phyloP scores from a whole-genome alignment of 208 protist genomes.

The Crithidia acanthocephali region DNA sequence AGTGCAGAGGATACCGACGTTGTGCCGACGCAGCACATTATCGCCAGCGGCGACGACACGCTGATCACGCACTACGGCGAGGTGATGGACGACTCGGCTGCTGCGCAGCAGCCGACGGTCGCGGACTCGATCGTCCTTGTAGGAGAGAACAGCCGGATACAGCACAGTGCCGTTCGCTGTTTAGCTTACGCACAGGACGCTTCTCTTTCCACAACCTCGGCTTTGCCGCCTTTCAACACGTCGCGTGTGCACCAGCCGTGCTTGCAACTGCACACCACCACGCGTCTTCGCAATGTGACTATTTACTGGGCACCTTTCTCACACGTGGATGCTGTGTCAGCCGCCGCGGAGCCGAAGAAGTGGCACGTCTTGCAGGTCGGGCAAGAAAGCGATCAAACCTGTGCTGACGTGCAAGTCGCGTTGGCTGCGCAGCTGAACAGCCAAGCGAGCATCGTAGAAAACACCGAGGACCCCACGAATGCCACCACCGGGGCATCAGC shows the following conservation, averaged over 20 bases:
- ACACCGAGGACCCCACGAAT: not conserved
- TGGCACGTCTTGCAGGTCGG: constrained; percentile 5
- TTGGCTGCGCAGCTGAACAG: not conserved
- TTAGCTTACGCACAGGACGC: not conserved
- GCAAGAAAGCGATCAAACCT: not conserved
- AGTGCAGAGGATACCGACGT: not conserved
- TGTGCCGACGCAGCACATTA: constrained; percentile 10
- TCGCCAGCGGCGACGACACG: constrained; percentile 29
- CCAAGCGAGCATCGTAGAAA: not conserved
- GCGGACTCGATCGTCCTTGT: constrained; percentile 21
- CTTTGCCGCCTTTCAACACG: not conserved
- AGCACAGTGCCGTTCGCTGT: constrained; percentile 38
- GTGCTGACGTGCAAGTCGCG: constrained; percentile 8
- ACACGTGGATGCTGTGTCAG: not conserved
- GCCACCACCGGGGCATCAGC: too few relatives aligned
- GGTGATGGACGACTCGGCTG: not conserved
- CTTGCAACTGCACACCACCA: constrained; percentile 12
- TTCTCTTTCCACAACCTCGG: constrained; percentile 8
- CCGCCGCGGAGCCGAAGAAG: not conserved
- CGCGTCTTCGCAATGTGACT: constrained; percentile 24
- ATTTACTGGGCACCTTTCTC: constrained; percentile 9
- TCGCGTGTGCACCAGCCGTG: constrained; percentile 22
- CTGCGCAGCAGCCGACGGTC: not conserved
- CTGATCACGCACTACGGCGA: constrained; percentile 21
- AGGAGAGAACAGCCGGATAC: constrained; percentile 4